Conservation (phyloP, 2,329 filamentous ascomycete species). For the Decorospora gaudefroyi region DNA sequence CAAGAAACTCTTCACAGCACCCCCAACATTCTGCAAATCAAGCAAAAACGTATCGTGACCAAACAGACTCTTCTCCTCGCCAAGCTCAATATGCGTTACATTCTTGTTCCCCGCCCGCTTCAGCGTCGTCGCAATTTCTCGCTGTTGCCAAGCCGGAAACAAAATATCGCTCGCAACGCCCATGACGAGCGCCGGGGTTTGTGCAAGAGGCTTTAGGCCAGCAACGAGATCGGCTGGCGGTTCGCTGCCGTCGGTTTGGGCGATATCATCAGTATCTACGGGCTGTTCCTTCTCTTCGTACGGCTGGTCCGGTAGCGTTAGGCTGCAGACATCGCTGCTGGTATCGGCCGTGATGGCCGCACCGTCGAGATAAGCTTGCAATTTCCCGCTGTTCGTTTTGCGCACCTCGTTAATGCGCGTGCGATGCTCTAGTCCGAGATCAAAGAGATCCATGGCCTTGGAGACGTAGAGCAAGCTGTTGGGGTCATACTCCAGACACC, state of each 20-base stretch:
- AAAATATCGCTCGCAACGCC: constrained; percentile 95
- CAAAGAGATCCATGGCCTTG: constrained; percentile 98
- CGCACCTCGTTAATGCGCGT: constrained; percentile 65
- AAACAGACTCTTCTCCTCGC: constrained; percentile 91
- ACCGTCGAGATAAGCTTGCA: constrained; percentile 55
- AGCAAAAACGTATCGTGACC: constrained; percentile 96
- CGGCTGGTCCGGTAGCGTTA: constrained; percentile 79
- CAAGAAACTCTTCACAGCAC: constrained; percentile 78
- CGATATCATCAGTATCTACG: constrained; percentile 27
- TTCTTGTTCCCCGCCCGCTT: constrained; percentile 74
- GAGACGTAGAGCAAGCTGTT: constrained; percentile 96
- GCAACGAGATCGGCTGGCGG: constrained; percentile 79
- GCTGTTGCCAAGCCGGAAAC: constrained; percentile 97
- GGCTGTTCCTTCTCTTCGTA: constrained; percentile 80
- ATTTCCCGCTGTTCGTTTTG: constrained; percentile 61
- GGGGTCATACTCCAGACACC: constrained; percentile 93
- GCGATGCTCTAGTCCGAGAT: constrained; percentile 76
- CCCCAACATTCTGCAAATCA: constrained; percentile 89
- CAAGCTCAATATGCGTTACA: constrained; percentile 87
- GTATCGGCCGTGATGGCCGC: constrained; percentile 26
- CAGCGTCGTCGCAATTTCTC: constrained; percentile 86
- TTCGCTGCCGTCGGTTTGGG: constrained; percentile 49
- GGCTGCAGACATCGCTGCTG: constrained; percentile 64
- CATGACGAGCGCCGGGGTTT: constrained; percentile 84
- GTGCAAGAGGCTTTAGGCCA: constrained; percentile 71